These are phyloP conservation scores for Nymphaea colorata DNA, from an alignment of 164 flowering plant species.

Conservation along the genomic window DNA sequence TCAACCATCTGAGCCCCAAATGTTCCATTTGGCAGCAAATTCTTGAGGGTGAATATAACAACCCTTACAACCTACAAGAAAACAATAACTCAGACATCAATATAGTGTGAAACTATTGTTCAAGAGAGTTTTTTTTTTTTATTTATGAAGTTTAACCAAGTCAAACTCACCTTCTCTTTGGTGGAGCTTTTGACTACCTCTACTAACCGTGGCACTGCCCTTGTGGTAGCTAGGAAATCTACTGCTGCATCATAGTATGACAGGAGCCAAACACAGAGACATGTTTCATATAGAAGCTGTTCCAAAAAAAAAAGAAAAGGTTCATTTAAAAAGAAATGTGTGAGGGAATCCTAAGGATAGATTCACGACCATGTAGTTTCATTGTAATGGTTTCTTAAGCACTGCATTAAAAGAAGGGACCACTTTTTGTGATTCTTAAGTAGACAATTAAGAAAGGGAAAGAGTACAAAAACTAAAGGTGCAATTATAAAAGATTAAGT, in stretches of 20 bases:
- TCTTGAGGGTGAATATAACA: constrained; percentile 65
- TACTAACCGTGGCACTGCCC: constrained; percentile 56
- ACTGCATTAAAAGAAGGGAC: no score
- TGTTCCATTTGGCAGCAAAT: constrained; percentile 74
- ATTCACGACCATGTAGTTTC: background rate
- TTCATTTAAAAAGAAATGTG: background rate
- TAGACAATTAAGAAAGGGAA: no score
- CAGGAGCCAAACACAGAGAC: constrained; percentile 93
- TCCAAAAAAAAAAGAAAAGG: background rate
- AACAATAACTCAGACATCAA: constrained; percentile 1
- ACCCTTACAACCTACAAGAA: constrained; percentile 83
- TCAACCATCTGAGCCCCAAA: constrained; percentile 96
- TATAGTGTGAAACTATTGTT: background rate
- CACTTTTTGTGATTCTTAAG: no score
- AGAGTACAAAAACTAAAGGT: no score
- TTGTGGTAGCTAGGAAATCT: constrained; percentile 77
- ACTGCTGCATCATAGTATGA: constrained; percentile 92
- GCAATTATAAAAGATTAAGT: no score
- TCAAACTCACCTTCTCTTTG: constrained; percentile 73
- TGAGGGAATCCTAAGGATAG: background rate
- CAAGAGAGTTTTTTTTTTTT: no score
- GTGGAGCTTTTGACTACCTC: constrained; percentile 91
- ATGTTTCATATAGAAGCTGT: constrained; percentile 97
- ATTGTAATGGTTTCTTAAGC: no score
- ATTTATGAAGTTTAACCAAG: background rate